A percentile compares a stretch with the other conserved stretches of the same genome.
These are phyloP conservation scores for Haemoproteus tartakovskyi DNA, from an alignment of 169 alveolate species.

Conservation along the genomic window DNA sequence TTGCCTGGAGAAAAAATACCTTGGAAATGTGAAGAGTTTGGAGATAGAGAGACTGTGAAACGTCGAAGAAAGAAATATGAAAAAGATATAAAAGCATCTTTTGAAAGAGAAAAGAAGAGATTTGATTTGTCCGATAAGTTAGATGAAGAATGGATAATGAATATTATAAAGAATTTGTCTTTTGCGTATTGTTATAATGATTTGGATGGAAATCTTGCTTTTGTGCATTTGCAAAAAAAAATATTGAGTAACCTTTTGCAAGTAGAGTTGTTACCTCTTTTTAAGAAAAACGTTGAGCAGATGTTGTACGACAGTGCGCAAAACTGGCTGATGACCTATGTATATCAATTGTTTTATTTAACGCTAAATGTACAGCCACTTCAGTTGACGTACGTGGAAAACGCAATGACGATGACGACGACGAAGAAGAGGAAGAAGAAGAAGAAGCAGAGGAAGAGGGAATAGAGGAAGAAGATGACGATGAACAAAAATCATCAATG, in stretches of 20 bases:
- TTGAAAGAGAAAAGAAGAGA: constrained; percentile 67
- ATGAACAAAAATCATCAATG: too few relatives aligned
- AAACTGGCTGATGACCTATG: constrained; percentile 56
- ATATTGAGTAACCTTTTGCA: constrained; percentile 62
- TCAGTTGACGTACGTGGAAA: too few relatives aligned
- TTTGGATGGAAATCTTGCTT: constrained; percentile 30
- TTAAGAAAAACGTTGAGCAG: constrained; percentile 61
- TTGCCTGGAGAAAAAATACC: constrained; percentile 69
- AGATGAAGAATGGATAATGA: constrained; percentile 70
- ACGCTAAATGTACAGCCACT: constrained; percentile 44
- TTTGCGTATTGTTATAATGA: constrained; percentile 60
- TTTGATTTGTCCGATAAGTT: constrained; percentile 64
- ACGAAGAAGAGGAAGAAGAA: background rate
- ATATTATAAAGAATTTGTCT: constrained; percentile 67
- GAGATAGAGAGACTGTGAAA: constrained; percentile 70
- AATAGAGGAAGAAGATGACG: background rate
- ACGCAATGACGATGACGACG: too few relatives aligned
- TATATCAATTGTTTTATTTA: constrained; percentile 45
- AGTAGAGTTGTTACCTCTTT: constrained; percentile 64
- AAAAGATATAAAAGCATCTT: constrained; percentile 42
- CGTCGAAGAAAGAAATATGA: constrained; percentile 63
- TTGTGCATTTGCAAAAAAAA: constrained; percentile 65
- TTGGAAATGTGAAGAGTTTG: constrained; percentile 68
- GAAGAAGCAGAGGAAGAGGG: background rate
- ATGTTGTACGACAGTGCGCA: constrained; percentile 59